phyloP scores from a whole-genome alignment of 352 stramenopile species.

The Globisporangium yorkense region DNA sequence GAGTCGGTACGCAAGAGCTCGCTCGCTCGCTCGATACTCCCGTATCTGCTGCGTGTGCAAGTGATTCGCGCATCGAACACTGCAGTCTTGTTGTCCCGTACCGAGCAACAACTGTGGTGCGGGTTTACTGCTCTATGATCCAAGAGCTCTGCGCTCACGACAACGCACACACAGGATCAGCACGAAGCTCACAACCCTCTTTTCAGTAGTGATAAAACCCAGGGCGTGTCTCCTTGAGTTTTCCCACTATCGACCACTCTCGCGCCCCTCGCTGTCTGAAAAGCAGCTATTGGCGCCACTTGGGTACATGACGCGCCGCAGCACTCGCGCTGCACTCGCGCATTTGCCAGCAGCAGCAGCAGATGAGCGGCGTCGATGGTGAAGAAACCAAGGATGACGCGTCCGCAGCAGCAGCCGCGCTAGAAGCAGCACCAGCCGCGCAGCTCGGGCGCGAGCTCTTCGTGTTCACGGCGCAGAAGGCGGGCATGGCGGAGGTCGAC shows the following conservation, averaged over 20 bases:
- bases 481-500: slow-evolving; percentile 87
- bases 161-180: too few relatives aligned
- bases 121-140: too few relatives aligned
- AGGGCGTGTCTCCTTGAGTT: neutral
- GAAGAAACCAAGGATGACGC: slow-evolving; percentile 4
- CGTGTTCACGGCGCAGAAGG: slow-evolving; percentile 82
- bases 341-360: neutral
- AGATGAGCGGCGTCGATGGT: neutral
- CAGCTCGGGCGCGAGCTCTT: slow-evolving; percentile 43
- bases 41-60: neutral
- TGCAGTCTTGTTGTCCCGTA: neutral
- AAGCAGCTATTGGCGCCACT: neutral
- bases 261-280: neutral
- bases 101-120: too few relatives aligned
- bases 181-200: too few relatives aligned
- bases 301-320: neutral
- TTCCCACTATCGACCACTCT: neutral
- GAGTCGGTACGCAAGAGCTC: neutral
- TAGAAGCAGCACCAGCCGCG: neutral
- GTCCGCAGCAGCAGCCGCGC: neutral
- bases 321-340: neutral
- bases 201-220: neutral
- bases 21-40: neutral
- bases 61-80: neutral
- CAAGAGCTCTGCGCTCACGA: too few relatives aligned